phyloP scores from a whole-genome alignment of 768 basidiomycete species.

The Russula griseocarnosa region DNA sequence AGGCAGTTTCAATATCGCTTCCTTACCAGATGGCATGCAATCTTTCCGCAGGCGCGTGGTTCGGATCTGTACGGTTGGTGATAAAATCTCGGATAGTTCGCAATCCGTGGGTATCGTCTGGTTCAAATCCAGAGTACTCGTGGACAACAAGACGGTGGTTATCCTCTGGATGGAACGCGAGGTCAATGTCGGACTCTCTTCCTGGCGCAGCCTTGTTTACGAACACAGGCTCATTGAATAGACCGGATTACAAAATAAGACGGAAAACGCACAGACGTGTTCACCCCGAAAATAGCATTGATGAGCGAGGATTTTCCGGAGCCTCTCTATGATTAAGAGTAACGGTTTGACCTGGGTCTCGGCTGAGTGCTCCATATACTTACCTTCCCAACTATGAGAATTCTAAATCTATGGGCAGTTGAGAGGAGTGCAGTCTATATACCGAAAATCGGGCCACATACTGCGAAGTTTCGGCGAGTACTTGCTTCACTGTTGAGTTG shows the following conservation, averaged over 20 bases:
- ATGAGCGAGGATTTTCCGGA: too few species aligned
- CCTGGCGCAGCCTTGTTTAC: background rate
- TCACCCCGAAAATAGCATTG: conserved; percentile 7
- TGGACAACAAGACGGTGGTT: conserved; percentile 11
- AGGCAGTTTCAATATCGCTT: too few species aligned
- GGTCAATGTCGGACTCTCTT: background rate
- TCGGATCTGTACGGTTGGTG: background rate
- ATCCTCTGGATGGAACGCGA: background rate
- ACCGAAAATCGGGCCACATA: background rate
- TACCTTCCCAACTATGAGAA: conserved; percentile 14
- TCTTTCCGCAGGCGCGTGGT: background rate
- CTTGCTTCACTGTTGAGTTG: background rate
- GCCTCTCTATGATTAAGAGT: background rate
- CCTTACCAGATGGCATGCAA: conserved; percentile 14
- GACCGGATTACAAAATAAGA: background rate
- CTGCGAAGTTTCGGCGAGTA: background rate
- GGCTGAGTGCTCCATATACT: background rate
- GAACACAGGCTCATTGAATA: background rate
- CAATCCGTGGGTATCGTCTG: background rate
- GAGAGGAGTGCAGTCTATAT: background rate
- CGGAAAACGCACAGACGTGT: background rate
- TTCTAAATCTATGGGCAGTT: conserved; percentile 4
- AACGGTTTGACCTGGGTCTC: background rate
- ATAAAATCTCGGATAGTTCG: conserved; percentile 13
- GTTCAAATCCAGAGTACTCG: conserved; percentile 7